Evolutionary conservation across 2,329 filamentous ascomycete species (phyloP).

Genomic region (Coleophoma eucalyptorum): DNA sequence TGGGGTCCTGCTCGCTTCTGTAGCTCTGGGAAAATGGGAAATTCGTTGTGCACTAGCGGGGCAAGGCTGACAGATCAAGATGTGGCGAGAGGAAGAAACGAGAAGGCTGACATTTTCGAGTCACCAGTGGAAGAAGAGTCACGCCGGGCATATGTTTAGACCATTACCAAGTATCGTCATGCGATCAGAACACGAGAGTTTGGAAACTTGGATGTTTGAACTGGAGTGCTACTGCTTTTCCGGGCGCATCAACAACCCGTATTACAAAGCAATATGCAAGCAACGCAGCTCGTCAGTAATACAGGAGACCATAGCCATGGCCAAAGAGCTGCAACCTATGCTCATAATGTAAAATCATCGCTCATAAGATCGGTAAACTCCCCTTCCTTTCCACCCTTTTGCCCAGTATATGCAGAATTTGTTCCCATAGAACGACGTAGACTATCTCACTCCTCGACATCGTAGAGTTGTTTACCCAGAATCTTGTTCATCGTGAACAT

Average conservation of each 20-base stretch:
- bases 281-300: too few relatives aligned
- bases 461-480: conserved; percentile 84
- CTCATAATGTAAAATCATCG: not conserved
- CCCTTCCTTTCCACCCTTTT: not conserved
- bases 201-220: too few relatives aligned
- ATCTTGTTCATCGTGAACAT: conserved; percentile 99
- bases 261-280: too few relatives aligned
- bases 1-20: not conserved
- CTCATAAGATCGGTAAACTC: not conserved
- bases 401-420: not conserved
- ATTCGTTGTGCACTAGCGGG: not conserved
- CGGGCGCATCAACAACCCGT: too few relatives aligned
- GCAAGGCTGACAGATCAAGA: conserved; percentile 2
- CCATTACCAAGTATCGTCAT: not conserved
- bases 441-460: conserved; percentile 58
- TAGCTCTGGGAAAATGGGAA: not conserved
- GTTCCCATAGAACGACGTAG: not conserved
- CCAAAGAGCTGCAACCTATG: too few relatives aligned
- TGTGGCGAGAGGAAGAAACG: not conserved
- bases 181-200: too few relatives aligned
- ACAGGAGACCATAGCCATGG: too few relatives aligned
- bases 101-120: not conserved
- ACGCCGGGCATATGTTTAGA: not conserved
- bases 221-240: too few relatives aligned
- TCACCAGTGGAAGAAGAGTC: not conserved